phyloP scores from a whole-genome alignment of 768 basidiomycete species.

The Butyriboletus loyo region DNA sequence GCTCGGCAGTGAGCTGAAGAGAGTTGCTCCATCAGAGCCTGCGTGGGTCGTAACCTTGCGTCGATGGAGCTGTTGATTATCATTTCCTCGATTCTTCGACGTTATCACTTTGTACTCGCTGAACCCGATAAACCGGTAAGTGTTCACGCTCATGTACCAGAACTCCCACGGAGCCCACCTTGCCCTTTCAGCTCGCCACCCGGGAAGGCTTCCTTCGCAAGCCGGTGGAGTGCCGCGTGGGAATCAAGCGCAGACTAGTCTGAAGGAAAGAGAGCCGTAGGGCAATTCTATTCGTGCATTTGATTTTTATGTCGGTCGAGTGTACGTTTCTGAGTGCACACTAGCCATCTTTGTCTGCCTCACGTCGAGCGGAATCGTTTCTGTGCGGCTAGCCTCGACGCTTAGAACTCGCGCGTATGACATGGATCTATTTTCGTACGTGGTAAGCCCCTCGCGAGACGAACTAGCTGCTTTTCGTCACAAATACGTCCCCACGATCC shows the following conservation, averaged over 20 bases:
- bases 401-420: background rate
- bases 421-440: slow-evolving; percentile 17
- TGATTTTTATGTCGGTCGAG: background rate
- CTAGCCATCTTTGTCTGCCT: background rate
- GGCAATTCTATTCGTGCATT: background rate
- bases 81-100: slow-evolving; percentile 71
- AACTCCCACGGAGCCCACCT: slow-evolving; percentile 5
- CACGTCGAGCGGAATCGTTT: background rate
- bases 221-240: slow-evolving; percentile 69
- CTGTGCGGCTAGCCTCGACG: background rate
- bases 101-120: slow-evolving; percentile 72
- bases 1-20: background rate
- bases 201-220: slow-evolving; percentile 88
- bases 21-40: slow-evolving; percentile 47
- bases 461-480: background rate
- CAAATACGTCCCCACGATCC: slow-evolving; percentile 7
- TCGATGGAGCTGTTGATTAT: slow-evolving; percentile 78
- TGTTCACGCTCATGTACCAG: slow-evolving; percentile 5
- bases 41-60: slow-evolving; percentile 83
- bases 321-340: background rate
- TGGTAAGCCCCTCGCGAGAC: background rate
- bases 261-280: slow-evolving; percentile 5
- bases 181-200: slow-evolving; percentile 53
- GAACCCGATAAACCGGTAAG: slow-evolving; percentile 54
- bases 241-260: slow-evolving; percentile 60